Evolutionary conservation across 2,329 filamentous ascomycete species (phyloP).

Genomic region (Chaetomium sp.): DNA sequence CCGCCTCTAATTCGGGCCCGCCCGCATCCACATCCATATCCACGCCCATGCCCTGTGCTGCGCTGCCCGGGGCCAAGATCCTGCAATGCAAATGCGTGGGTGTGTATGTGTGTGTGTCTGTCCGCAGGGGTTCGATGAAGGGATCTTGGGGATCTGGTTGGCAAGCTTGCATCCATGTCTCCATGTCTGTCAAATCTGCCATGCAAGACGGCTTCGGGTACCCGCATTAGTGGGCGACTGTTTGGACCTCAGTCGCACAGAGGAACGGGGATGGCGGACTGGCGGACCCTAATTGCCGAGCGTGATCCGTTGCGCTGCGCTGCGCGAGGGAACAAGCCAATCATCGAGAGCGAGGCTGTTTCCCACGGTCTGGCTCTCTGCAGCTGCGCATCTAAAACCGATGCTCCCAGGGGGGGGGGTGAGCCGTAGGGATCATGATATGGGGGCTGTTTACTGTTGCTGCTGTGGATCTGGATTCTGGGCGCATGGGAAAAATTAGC

Average conservation of each 20-base stretch:
- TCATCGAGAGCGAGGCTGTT: neutral
- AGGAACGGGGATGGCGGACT: neutral
- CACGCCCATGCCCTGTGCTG: too few species aligned
- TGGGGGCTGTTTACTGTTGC: neutral
- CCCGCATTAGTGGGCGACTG: slow-evolving; percentile 25
- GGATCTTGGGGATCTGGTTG: slow-evolving; percentile 7
- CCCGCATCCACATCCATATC: too few species aligned
- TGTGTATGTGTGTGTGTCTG: too few species aligned
- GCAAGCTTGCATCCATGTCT: neutral
- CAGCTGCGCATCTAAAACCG: neutral
- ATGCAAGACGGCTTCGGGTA: slow-evolving; percentile 19
- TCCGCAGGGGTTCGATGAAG: neutral
- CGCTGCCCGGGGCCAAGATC: too few species aligned
- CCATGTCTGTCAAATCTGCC: neutral
- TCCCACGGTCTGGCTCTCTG: neutral
- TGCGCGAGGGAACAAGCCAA: too few species aligned
- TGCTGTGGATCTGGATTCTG: slow-evolving; percentile 6
- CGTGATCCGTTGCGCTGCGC: neutral
- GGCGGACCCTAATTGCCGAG: slow-evolving; percentile 8
- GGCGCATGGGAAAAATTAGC: too few species aligned
- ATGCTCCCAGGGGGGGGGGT: too few species aligned
- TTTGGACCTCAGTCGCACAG: slow-evolving; percentile 26
- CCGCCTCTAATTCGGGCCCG: too few species aligned
- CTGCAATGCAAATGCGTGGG: too few species aligned
- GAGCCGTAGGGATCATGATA: too few species aligned